These are phyloP conservation scores for Huiozyma naganishii DNA, from an alignment of 805 yeast species.

Conservation along the genomic window DNA sequence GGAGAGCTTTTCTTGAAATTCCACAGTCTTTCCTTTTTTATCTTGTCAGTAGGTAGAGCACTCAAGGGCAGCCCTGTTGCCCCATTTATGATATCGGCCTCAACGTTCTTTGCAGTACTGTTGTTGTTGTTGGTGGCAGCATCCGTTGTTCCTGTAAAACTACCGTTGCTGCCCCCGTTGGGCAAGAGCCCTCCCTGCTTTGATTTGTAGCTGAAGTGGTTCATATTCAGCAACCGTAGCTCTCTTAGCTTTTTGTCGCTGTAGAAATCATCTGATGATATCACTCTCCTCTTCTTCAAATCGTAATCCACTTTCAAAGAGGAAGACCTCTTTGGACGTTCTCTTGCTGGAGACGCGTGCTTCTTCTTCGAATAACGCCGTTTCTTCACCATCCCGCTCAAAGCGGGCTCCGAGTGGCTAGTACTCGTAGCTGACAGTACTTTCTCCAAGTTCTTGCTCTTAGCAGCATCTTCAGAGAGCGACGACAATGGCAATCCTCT, in stretches of 20 bases:
- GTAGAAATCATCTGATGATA: slow-evolving; percentile 15
- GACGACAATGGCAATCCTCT: no score
- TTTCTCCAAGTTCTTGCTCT: not conserved
- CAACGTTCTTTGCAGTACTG: not conserved
- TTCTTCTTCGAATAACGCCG: not conserved
- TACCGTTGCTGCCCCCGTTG: slow-evolving; percentile 7
- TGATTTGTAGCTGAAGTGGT: no score
- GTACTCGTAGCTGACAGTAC: not conserved
- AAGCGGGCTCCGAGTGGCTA: not conserved
- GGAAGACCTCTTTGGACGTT: slow-evolving; percentile 21
- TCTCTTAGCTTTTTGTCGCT: not conserved
- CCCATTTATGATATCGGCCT: slow-evolving; percentile 36
- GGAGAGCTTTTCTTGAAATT: slow-evolving; percentile 27
- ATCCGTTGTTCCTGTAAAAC: slow-evolving; percentile 31
- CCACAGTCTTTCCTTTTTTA: slow-evolving; percentile 47
- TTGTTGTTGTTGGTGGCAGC: not conserved
- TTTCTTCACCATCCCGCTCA: not conserved
- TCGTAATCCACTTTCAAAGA: slow-evolving; percentile 25
- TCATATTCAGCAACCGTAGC: no score
- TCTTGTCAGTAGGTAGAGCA: slow-evolving; percentile 51
- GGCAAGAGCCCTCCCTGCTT: not conserved
- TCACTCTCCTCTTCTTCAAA: slow-evolving; percentile 23
- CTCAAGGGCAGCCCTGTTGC: slow-evolving; percentile 69
- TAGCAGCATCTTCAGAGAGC: not conserved
- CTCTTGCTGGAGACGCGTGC: slow-evolving; percentile 2